phyloP scores from a whole-genome alignment of 768 basidiomycete species.

The Boletus edulis region DNA sequence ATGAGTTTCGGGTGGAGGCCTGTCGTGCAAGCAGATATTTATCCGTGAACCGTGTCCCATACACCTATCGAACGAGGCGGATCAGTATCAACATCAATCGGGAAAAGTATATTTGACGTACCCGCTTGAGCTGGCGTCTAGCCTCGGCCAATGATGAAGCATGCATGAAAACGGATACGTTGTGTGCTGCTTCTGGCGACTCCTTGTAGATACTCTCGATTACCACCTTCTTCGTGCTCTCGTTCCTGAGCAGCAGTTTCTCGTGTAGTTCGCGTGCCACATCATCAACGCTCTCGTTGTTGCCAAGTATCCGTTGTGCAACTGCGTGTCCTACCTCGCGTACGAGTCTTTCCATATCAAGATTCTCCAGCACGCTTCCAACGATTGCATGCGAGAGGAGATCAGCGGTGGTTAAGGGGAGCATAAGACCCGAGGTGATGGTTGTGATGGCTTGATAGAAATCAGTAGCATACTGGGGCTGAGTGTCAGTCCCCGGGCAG shows the following conservation, averaged over 20 bases:
- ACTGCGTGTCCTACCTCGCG: conserved; percentile 93
- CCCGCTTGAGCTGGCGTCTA: conserved; percentile 75
- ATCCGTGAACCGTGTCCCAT: conserved; percentile 95
- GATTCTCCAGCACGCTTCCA: conserved; percentile 93
- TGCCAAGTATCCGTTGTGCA: conserved; percentile 86
- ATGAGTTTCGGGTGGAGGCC: conserved; percentile 48
- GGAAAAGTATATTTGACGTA: conserved; percentile 32
- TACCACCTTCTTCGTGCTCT: conserved; percentile 95
- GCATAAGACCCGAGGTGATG: conserved; percentile 94
- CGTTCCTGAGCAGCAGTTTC: conserved; percentile 84
- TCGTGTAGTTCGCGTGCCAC: conserved; percentile 95
- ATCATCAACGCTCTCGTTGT: conserved; percentile 95
- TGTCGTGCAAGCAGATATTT: conserved; percentile 84
- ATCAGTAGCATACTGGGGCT: conserved; percentile 78
- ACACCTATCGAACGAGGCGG: conserved; percentile 52
- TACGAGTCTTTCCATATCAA: conserved; percentile 97
- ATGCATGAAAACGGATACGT: conserved; percentile 81
- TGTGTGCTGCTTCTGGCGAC: conserved; percentile 83
- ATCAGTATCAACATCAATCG: conserved; percentile 5
- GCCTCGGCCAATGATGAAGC: conserved; percentile 72
- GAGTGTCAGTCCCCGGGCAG: conserved; percentile 1
- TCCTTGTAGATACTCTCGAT: conserved; percentile 97
- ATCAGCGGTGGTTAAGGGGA: conserved; percentile 93
- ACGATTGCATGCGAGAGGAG: conserved; percentile 94
- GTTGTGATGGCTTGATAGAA: conserved; percentile 91